Conservation (phyloP, 148 eudicot species). For the Chenopodium album region DNA sequence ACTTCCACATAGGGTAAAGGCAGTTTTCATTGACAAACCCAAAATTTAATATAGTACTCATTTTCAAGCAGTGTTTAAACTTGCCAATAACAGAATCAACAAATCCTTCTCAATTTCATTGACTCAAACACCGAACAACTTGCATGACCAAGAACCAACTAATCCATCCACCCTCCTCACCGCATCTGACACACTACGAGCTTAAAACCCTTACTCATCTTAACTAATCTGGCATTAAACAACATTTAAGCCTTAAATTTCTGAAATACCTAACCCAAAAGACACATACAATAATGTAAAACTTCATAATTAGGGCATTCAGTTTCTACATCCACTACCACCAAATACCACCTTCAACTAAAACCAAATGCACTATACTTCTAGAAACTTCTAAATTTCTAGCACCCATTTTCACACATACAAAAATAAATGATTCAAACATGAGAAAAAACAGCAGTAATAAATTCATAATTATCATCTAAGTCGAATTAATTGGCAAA, state of each 20-base stretch:
- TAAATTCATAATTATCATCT: no score
- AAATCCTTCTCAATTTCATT: not conserved
- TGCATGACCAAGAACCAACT: not conserved
- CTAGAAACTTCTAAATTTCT: not conserved
- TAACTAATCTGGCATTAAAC: not conserved
- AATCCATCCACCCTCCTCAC: not conserved
- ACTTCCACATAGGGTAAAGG: not conserved
- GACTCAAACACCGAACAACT: not conserved
- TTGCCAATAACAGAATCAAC: not conserved
- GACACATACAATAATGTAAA: not conserved
- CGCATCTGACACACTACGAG: not conserved
- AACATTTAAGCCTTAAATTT: no score
- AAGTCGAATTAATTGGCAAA: no score
- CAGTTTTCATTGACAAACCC: not conserved
- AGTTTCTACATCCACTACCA: not conserved
- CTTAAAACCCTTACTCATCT: not conserved
- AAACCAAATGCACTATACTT: not conserved
- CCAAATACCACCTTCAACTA: not conserved
- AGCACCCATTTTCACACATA: not conserved
- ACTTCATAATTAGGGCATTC: no score
- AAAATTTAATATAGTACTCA: no score
- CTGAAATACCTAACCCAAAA: not conserved
- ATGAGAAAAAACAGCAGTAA: no score
- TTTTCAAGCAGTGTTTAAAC: no score
- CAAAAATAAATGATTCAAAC: no score